Evolutionary conservation across 805 yeast species (phyloP).

Genomic region (Yarrowia phangngaensis): DNA sequence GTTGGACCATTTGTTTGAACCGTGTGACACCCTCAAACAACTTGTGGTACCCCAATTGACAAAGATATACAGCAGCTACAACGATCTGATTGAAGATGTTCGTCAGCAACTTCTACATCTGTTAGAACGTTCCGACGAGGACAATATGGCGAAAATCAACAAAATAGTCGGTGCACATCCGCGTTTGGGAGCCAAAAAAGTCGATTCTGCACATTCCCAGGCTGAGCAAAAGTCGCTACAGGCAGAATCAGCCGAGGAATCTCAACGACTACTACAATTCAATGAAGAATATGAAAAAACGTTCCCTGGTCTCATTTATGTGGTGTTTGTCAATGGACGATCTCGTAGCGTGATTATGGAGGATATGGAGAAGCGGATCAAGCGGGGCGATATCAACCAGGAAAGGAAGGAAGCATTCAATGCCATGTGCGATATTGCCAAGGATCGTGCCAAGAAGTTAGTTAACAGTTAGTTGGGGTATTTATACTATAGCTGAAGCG

Average conservation of each 20-base stretch:
- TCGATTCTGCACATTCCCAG: slow-evolving; percentile 55
- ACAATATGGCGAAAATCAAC: slow-evolving; percentile 33
- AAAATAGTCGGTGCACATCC: slow-evolving; percentile 87
- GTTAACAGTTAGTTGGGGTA: too few relatives aligned
- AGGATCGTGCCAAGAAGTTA: slow-evolving; percentile 57
- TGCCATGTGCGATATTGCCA: slow-evolving; percentile 91
- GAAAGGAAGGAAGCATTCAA: slow-evolving; percentile 66
- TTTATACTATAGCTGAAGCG: too few relatives aligned
- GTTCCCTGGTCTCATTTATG: slow-evolving; percentile 74
- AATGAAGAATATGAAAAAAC: slow-evolving; percentile 60
- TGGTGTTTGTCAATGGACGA: slow-evolving; percentile 85
- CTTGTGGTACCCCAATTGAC: slow-evolving; percentile 34
- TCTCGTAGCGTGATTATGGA: slow-evolving; percentile 60
- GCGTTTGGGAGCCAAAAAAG: slow-evolving; percentile 61
- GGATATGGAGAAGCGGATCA: slow-evolving; percentile 58
- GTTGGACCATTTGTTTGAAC: slow-evolving; percentile 59
- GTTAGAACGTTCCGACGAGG: slow-evolving; percentile 34
- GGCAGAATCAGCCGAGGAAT: slow-evolving; percentile 49
- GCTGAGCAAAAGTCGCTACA: slow-evolving; percentile 66
- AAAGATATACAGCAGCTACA: slow-evolving; percentile 30
- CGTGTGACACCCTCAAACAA: slow-evolving; percentile 47
- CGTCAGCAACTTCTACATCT: slow-evolving; percentile 39
- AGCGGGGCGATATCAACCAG: slow-evolving; percentile 47
- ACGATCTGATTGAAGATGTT: slow-evolving; percentile 47
- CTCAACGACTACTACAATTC: slow-evolving; percentile 48